Base-by-base conservation (phyloP, 1,284 basidiomycete genomes). In the Heliocybe sulcata region DNA sequence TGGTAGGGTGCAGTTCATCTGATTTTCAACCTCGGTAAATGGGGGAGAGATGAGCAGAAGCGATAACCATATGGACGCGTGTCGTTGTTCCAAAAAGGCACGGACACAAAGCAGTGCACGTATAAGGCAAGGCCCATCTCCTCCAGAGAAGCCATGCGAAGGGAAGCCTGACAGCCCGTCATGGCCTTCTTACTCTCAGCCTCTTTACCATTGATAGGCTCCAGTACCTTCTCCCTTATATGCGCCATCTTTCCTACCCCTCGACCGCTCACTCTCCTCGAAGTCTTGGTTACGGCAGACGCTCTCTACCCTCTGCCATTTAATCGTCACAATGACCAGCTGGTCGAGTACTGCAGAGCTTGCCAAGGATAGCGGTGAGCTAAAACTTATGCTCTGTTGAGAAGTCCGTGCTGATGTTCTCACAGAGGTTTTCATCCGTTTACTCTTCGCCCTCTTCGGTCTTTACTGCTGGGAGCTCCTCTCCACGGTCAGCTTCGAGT, bases 401-500 rank as follows among this genome's bases (percentile, higher is more conserved):
- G 31, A 9, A 23, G 33, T 56, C 53, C 38, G 50, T 38, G 53
- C n/a, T 58, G 53, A 42, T 51, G 47, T 26, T 35, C 33, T 16
- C 54, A n/a, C 56, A 86, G 83, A 68, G 50, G 75, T 77, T 52
- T 83, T 85, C 63, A 69, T 70, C 51, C 80, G 82, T 59, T 63
- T 85, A 50, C 74, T 85, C 27, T 82, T 83, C 61, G 68, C 73
- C 23, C 73, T 84, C 55, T 81, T 82, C 59, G 86, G 86, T 29
- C 63, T 85, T 33, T 83, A 84, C 59, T 56, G 82, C 22, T 88
- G 85, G 85, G 86, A 89, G 65, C 59, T 89, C 35, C 73, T 81
- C 58, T 69, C 75, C 60, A 86, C 85, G 3, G 77, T 69, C 54
- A 73, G 74, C 56, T 87, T 88, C 60, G 86, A 89, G 62, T 79